Evolutionary conservation across 2,329 filamentous ascomycete genomes (phyloP).

Genomic region (Pestalotiopsis sp.): DNA sequence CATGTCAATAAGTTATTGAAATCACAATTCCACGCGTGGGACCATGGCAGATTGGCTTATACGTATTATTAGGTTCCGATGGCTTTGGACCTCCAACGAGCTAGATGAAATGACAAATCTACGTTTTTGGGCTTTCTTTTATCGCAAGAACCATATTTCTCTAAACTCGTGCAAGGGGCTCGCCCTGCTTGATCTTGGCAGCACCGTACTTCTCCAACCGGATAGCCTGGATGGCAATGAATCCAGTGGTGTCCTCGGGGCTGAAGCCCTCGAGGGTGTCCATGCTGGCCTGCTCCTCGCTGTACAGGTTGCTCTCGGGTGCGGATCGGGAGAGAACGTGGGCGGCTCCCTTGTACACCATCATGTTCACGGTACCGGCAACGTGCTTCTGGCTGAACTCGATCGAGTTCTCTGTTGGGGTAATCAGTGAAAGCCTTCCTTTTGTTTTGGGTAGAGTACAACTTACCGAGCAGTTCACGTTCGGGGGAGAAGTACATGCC

Average conservation of each 20-base stretch:
- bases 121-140: slow-evolving; percentile 1
- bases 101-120: background rate
- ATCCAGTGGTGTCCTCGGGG: slow-evolving; percentile 48
- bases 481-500: slow-evolving; percentile 56
- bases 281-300: slow-evolving; percentile 52
- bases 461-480: slow-evolving; percentile 50
- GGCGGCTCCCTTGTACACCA: slow-evolving; percentile 40
- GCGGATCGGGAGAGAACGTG: slow-evolving; percentile 49
- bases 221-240: slow-evolving; percentile 72
- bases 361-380: slow-evolving; percentile 27
- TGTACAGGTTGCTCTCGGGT: slow-evolving; percentile 53
- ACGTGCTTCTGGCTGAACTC: slow-evolving; percentile 58
- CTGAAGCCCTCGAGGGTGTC: slow-evolving; percentile 48
- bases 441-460: background rate
- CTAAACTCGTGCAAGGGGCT: slow-evolving; percentile 36
- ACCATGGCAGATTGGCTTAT: background rate
- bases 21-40: background rate
- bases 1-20: background rate
- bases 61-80: slow-evolving; percentile 2
- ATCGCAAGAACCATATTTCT: background rate
- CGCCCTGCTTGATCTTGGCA: slow-evolving; percentile 40
- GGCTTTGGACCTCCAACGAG: background rate
- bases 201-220: slow-evolving; percentile 60
- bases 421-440: background rate
- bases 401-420: slow-evolving; percentile 56